phyloP scores from a whole-genome alignment of 768 basidiomycete species.

The Pisolithus orientalis region DNA sequence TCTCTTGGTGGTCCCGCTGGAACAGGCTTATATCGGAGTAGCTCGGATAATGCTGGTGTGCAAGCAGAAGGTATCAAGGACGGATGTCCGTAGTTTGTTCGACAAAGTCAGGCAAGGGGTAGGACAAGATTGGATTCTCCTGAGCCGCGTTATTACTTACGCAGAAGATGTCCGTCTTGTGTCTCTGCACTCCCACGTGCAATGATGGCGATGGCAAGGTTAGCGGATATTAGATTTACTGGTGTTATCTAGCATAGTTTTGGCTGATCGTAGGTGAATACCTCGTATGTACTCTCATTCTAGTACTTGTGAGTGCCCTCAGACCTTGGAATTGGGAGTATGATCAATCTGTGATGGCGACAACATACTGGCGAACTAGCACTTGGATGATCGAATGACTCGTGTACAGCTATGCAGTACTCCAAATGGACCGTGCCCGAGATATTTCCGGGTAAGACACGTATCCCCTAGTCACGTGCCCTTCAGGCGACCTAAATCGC shows the following conservation, averaged over 20 bases:
- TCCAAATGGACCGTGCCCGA: not conserved
- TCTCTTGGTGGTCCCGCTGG: slow-evolving; percentile 85
- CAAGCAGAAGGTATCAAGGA: slow-evolving; percentile 87
- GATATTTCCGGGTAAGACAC: slow-evolving; percentile 15
- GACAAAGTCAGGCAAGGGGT: slow-evolving; percentile 88
- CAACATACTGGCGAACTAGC: too few species aligned
- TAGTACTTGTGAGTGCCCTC: too few species aligned
- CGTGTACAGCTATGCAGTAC: too few species aligned
- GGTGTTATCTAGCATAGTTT: too few species aligned
- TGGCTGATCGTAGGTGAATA: too few species aligned
- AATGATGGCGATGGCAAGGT: too few species aligned
- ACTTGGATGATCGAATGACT: too few species aligned
- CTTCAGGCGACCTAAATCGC: not conserved
- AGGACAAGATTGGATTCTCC: slow-evolving; percentile 44
- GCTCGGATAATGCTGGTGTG: slow-evolving; percentile 63
- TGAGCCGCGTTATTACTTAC: not conserved
- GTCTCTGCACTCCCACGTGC: not conserved
- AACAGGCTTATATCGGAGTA: slow-evolving; percentile 80
- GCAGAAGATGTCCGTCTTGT: not conserved
- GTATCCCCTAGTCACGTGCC: slow-evolving; percentile 23
- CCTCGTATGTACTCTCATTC: too few species aligned
- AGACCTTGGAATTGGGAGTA: too few species aligned
- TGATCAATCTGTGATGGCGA: too few species aligned
- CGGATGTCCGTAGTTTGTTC: slow-evolving; percentile 79
- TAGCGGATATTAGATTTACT: too few species aligned